These are phyloP conservation scores for Debaryomycetaceae sp. DNA, from an alignment of 1,139 yeast species.

Conservation along the genomic window DNA sequence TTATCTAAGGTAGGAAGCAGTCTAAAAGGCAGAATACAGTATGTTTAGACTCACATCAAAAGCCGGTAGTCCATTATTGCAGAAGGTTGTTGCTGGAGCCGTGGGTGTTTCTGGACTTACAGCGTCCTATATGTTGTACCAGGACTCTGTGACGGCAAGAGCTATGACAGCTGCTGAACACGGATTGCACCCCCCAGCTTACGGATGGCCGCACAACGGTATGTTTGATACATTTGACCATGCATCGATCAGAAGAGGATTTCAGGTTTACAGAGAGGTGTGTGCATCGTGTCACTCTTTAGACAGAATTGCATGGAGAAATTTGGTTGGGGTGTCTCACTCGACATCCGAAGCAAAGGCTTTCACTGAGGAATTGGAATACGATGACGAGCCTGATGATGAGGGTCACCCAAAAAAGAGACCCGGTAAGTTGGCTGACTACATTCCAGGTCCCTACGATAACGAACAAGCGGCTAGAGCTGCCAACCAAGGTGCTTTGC, in stretches of 20 bases:
- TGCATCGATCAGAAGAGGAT: constrained; percentile 97
- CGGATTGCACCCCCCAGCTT: constrained; percentile 94
- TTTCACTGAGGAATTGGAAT: constrained; percentile 95
- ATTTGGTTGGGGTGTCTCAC: constrained; percentile 95
- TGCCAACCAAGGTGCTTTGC: constrained; percentile 98
- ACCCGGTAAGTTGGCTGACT: constrained; percentile 96
- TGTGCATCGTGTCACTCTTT: constrained; percentile 99
- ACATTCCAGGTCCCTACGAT: constrained; percentile 91
- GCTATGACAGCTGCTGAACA: constrained; percentile 99
- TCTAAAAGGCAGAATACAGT: constrained; percentile 2
- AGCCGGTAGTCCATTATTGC: constrained; percentile 41
- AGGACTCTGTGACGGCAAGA: constrained; percentile 77
- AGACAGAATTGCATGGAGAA: constrained; percentile 98
- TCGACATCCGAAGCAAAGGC: constrained; percentile 86
- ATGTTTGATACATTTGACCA: constrained; percentile 93
- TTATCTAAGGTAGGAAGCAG: neutral
- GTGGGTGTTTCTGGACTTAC: constrained; percentile 67
- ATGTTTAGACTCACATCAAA: constrained; percentile 25
- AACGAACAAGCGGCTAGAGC: constrained; percentile 99
- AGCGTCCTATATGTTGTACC: constrained; percentile 73
- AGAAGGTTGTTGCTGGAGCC: constrained; percentile 58
- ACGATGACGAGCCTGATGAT: constrained; percentile 99
- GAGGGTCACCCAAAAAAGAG: constrained; percentile 98
- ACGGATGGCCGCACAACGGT: constrained; percentile 92
- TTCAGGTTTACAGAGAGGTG: constrained; percentile 97